These are phyloP conservation scores for Suhomyces prunicola DNA, from an alignment of 805 yeast genomes.

Conservation along the genomic window DNA sequence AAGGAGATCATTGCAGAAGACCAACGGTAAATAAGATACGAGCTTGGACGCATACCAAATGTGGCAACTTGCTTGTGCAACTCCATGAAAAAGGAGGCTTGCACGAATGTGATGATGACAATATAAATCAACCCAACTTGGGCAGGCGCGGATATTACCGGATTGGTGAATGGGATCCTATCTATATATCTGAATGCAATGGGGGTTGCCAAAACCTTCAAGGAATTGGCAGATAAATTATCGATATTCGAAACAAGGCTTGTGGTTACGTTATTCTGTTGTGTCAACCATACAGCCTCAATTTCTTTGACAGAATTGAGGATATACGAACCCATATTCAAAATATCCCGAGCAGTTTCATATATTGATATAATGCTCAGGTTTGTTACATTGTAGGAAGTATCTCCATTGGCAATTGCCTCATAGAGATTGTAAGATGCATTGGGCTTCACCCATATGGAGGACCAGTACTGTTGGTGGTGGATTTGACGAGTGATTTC, in stretches of 20 bases:
- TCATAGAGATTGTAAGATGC: constrained; percentile 28
- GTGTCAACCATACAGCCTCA: constrained; percentile 27
- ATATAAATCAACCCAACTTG: constrained; percentile 76
- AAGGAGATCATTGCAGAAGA: constrained; percentile 49
- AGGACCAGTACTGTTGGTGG: constrained; percentile 30
- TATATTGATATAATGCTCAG: constrained; percentile 41
- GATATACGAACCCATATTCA: constrained; percentile 41
- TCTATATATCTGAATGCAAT: constrained; percentile 40
- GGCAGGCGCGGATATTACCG: constrained; percentile 59
- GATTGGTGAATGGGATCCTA: constrained; percentile 47
- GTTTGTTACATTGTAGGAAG: constrained; percentile 25
- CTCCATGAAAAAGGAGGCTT: constrained; percentile 56
- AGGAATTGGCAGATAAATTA: constrained; percentile 10
- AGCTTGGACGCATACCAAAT: constrained; percentile 37
- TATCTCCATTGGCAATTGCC: constrained; percentile 39
- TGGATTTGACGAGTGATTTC: constrained; percentile 21
- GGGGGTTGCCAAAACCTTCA: constrained; percentile 25
- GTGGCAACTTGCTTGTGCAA: constrained; percentile 50
- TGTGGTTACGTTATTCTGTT: constrained; percentile 21
- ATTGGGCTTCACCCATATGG: constrained; percentile 23
- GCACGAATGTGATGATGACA: constrained; percentile 71
- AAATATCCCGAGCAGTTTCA: constrained; percentile 64
- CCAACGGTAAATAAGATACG: constrained; percentile 53
- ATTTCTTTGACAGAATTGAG: constrained; percentile 41
- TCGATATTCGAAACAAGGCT: constrained; percentile 10